Evolutionary conservation across 2,329 filamentous ascomycete species (phyloP), one percentile per base, ranked within the genome.

Genomic region (Cladosporium cucumerinum): DNA sequence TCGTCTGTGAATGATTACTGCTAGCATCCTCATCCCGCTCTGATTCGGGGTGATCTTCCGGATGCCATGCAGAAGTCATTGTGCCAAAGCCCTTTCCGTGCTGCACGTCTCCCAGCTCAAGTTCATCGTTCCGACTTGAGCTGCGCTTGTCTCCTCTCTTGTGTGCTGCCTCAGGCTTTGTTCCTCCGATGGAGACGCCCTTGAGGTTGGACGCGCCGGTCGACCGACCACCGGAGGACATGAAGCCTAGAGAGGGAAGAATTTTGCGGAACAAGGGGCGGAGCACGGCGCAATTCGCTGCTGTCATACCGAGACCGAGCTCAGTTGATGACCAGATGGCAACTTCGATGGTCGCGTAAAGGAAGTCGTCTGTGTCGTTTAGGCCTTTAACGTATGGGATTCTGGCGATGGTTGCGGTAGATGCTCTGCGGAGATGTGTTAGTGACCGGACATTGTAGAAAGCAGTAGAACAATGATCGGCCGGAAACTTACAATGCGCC

Each of bases 221-320:
- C 1, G 57, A 48, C 10, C 57, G 46, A 1, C 48, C 59, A 0
- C 46, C 46, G 3, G 54, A 57, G 8, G 59, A 61, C n/a, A 30
- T 26, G 48, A 54, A 54, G 16, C 49, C 49, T 10, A 43, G 14
- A 2, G 60, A 55, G 23, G 60, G 49, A 3, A 62, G 25, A 32
- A 68, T 28, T 16, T 57, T 52, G 32, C 60, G 54, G 57, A 84
- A 76, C 0, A 85, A 75, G 1, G 82, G 82, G 3, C 81, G 79
- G 1, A 84, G 76, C 0, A 81, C 82, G 8, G 81, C 81, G 11
- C 83, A 76, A 67, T 78, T 80, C 21, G 78, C 81, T 11, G 82
- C 82, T n/a, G 71, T 74, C 61, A 75, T 70, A 14, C 72, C 74
- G 25, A 76, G 58, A 18, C 73, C 74, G 25, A 73, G 65, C 65